Base-by-base conservation (phyloP, 2,329 filamentous ascomycete species). In the Ceratocystis smalleyi region DNA sequence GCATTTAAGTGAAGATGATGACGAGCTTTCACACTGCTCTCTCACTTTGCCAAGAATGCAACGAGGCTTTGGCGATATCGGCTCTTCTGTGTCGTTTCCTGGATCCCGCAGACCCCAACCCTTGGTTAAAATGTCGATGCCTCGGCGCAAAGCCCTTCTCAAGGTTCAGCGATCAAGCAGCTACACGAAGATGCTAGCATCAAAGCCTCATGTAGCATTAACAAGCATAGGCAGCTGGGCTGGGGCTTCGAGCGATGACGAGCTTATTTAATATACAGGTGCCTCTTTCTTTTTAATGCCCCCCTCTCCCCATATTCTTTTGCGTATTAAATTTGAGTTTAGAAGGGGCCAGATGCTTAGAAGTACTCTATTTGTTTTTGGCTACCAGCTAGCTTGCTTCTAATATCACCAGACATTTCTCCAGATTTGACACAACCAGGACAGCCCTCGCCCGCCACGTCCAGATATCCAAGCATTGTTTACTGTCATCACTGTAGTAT, bases 241-340 rank as follows among this genome's bases (percentile, higher is more conserved):
- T n/a, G 65, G 27, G 6, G 61, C 43, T 32, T 61, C 54, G 10
- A 66, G 65, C 27, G 65, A 66, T 35, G 65, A 66, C 8, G 65
- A 66, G 22, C 47, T 51, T 27, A 51, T 51, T 40, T 66, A 15
- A 63, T 66, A 24, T 30, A 6, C 30, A 15, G 15, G 17, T 24
- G 22, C 2, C 5, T 12, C 5, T 27, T 51, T 27, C 22, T 10
- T 27, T 51, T 12, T 6, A 2, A 24, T 51, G 10, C 5, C 5
- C 35, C 10, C 12, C 10, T 15, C 10, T 15, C 12, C 4, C 12
- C 35, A 40, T 51, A 5, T 24, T 51, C 4, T 51, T 27, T 7
- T 51, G 22, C 47, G 8, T 24, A 51, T 27, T 51, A 15, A 24
- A 51, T 51, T 10, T 15, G 2, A 51, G 35, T 40, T 40, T 40